A percentile compares a stretch with the other conserved stretches of the same genome.
Conservation (phyloP, 2,329 filamentous ascomycete genomes). For the Ceratocystis diversiconidia region DNA sequence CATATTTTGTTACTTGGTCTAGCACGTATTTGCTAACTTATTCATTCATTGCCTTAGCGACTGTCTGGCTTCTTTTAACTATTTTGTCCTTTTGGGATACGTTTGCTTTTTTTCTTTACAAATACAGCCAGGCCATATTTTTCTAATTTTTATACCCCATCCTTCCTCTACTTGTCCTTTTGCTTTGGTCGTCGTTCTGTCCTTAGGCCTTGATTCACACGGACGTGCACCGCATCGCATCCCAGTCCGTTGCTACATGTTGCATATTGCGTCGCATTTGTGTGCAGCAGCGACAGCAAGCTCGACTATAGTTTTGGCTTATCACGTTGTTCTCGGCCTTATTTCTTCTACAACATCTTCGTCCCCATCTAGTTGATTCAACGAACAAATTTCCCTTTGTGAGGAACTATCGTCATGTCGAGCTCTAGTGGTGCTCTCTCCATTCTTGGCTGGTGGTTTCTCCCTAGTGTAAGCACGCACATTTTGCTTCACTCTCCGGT, state of each 20-base stretch:
- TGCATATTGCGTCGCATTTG: conserved; percentile 1
- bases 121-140: neutral
- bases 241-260: neutral
- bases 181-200: neutral
- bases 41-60: neutral
- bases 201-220: neutral
- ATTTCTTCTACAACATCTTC: neutral
- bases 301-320: neutral
- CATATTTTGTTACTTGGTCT: neutral
- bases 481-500: conserved; percentile 2
- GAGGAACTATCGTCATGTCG: conserved; percentile 26
- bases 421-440: conserved; percentile 27
- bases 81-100: neutral
- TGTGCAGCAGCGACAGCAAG: neutral
- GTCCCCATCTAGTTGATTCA: neutral
- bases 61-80: neutral
- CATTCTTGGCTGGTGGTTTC: conserved; percentile 36
- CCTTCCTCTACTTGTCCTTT: neutral
- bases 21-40: neutral
- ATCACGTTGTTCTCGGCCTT: neutral
- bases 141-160: neutral
- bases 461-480: conserved; percentile 30
- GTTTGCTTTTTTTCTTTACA: neutral
- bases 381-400: neutral
- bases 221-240: conserved; percentile 3